Conservation (phyloP, 441 rosid species). For the Gossypium davidsonii region DNA sequence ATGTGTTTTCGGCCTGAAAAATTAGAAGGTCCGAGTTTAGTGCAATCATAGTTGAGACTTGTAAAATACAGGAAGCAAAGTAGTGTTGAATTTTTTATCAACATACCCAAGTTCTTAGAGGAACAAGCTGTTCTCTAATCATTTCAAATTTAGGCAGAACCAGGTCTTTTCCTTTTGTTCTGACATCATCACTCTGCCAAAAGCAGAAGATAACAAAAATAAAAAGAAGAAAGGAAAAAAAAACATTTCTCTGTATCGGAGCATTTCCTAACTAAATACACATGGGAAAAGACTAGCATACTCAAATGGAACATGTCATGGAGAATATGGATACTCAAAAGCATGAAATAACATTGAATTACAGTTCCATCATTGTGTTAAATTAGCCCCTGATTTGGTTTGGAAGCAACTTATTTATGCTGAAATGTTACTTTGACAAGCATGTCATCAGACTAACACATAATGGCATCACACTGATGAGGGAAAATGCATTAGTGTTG, state of each 20-base stretch:
- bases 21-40: slow-evolving; percentile 16
- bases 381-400: background rate
- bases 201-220: background rate
- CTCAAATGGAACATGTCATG: background rate
- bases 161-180: slow-evolving; percentile 47
- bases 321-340: background rate
- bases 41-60: background rate
- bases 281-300: background rate
- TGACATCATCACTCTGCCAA: slow-evolving; percentile 55
- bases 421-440: background rate
- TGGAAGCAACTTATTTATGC: background rate
- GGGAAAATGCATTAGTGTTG: background rate
- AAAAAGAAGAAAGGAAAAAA: background rate
- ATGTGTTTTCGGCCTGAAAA: slow-evolving; percentile 48
- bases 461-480: background rate
- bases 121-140: slow-evolving; percentile 50
- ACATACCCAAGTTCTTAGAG: slow-evolving; percentile 74
- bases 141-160: slow-evolving; percentile 53
- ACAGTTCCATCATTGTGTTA: background rate
- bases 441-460: background rate
- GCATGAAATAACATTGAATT: background rate
- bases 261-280: background rate
- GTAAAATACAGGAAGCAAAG: background rate
- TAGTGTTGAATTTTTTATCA: background rate
- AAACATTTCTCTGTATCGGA: background rate